Percentiles rank a stretch among this genome's conserved stretches.
Evolutionary conservation across 164 flowering plant species (phyloP).

Genomic region (Vitis cinerea): DNA sequence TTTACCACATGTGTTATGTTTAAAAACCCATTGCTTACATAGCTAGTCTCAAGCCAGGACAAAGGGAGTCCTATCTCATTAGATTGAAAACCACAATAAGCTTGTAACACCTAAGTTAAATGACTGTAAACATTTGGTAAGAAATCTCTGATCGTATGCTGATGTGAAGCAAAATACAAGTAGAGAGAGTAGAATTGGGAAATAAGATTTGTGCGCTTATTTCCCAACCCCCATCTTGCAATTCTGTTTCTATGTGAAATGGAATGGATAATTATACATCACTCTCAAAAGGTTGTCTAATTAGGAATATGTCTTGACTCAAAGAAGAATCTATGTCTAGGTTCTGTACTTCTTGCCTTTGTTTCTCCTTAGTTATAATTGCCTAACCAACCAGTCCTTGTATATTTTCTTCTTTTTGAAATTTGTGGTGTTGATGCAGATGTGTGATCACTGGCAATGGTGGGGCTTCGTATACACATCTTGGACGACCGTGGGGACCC

Average conservation of each 20-base stretch:
- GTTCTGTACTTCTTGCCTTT: not conserved
- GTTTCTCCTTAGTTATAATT: no score
- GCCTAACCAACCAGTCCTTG: not conserved
- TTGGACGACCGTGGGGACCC: slow-evolving; percentile 99
- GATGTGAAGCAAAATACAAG: no score
- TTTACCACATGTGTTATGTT: no score
- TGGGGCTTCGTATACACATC: slow-evolving; percentile 53
- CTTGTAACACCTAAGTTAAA: no score
- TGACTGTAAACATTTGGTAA: no score
- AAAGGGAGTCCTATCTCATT: no score
- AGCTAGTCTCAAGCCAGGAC: no score
- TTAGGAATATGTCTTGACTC: not conserved
- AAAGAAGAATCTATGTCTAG: not conserved
- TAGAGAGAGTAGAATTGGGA: no score
- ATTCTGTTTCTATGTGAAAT: not conserved
- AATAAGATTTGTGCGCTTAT: not conserved
- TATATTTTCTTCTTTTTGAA: not conserved
- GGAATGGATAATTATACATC: not conserved
- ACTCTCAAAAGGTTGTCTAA: not conserved
- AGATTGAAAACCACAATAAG: no score
- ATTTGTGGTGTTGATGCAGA: slow-evolving; percentile 35
- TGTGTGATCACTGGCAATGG: slow-evolving; percentile 97
- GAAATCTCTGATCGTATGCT: no score
- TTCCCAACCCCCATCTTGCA: not conserved
- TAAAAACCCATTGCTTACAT: no score